Conservation (phyloP, 148 eudicot genomes). For the Hydrangea macrophylla region DNA sequence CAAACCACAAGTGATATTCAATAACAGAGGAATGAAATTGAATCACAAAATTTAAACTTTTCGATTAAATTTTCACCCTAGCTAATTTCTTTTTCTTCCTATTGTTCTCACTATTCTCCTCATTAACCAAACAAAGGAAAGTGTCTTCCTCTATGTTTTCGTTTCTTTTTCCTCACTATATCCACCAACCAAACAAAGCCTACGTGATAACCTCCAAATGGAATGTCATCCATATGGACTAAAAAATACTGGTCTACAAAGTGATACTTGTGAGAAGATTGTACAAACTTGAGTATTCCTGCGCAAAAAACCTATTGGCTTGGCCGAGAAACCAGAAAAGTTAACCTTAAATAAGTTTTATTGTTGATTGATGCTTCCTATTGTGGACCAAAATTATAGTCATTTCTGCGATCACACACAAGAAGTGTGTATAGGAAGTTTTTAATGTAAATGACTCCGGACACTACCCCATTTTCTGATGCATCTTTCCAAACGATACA, state of each 20-base stretch:
- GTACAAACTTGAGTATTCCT: not conserved
- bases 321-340: not conserved
- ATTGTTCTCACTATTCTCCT: too few species aligned
- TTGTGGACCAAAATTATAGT: not conserved
- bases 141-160: too few species aligned
- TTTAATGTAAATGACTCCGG: not conserved
- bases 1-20: too few species aligned
- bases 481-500: too few species aligned
- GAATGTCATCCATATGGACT: not conserved
- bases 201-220: not conserved
- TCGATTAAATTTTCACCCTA: too few species aligned
- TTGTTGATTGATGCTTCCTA: not conserved
- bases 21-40: too few species aligned
- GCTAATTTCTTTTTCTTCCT: too few species aligned
- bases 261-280: not conserved
- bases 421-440: not conserved
- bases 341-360: not conserved
- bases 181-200: too few species aligned
- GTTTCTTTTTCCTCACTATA: too few species aligned
- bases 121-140: too few species aligned
- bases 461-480: too few species aligned
- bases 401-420: not conserved
- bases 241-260: not conserved
- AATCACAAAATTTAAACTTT: too few species aligned
- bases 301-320: not conserved